A percentile compares a stretch with the other conserved stretches of the same genome.
These are phyloP conservation scores for Colletotrichum orchidophilum DNA, from an alignment of 2,329 filamentous ascomycete genomes.

Conservation along the genomic window DNA sequence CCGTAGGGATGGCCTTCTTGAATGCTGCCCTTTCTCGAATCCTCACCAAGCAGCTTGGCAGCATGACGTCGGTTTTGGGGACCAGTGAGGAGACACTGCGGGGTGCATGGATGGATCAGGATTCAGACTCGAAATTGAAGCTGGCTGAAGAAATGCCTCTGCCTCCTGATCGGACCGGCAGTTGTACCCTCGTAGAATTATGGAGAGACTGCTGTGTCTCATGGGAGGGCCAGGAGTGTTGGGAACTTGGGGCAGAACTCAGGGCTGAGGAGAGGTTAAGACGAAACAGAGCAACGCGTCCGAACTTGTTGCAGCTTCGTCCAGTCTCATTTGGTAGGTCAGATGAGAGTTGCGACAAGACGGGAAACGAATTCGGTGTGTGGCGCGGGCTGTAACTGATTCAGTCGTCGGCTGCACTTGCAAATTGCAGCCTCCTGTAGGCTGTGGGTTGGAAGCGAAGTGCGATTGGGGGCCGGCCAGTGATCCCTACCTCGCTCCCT, in stretches of 20 bases:
- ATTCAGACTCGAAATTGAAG: conserved; percentile 9
- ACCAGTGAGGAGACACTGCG: conserved; percentile 21
- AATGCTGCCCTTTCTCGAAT: neutral
- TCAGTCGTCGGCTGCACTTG: neutral
- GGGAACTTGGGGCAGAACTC: conserved; percentile 7
- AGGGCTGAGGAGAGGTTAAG: conserved; percentile 11
- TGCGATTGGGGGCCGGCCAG: neutral
- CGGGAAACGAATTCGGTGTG: conserved; percentile 14
- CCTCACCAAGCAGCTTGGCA: conserved; percentile 10
- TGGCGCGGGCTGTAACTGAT: neutral
- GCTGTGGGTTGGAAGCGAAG: neutral
- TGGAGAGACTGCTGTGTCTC: conserved; percentile 4
- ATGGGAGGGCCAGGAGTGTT: conserved; percentile 12
- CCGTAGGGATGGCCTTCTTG: neutral
- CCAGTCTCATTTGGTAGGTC: conserved; percentile 10
- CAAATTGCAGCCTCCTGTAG: neutral
- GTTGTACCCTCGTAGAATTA: neutral
- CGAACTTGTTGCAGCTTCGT: conserved; percentile 32
- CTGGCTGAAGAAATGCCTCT: conserved; percentile 4
- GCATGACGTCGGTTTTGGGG: conserved; percentile 25
- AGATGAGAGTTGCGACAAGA: conserved; percentile 16
- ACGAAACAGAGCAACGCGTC: conserved; percentile 32
- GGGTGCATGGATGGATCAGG: conserved; percentile 29
- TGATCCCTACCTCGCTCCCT: neutral
- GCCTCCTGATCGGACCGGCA: neutral